A percentile compares a stretch with the other conserved stretches of the same genome.
phyloP scores from a whole-genome alignment of 495 filamentous ascomycete species.

The Xylona heveae region DNA sequence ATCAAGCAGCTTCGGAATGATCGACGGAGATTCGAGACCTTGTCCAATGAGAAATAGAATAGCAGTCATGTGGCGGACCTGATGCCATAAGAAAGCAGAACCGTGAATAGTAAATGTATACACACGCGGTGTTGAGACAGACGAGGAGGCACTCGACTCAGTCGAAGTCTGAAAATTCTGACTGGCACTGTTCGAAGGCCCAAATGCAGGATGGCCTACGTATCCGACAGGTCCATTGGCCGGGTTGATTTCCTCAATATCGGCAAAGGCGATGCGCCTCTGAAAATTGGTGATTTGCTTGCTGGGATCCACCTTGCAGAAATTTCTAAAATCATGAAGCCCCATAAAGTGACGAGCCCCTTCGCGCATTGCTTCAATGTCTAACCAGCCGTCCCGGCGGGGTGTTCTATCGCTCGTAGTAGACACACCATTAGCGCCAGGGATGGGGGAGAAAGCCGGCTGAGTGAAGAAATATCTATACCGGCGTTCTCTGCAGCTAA shows the following conservation, averaged over 20 bases:
- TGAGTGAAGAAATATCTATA: conserved; percentile 98
- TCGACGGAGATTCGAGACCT: conserved; percentile 51
- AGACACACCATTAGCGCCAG: conserved; percentile 17
- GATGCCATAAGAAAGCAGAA: conserved; percentile 94
- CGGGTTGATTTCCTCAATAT: conserved; percentile 45
- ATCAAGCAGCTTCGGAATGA: conserved; percentile 57
- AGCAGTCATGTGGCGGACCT: conserved; percentile 79
- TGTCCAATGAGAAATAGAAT: conserved; percentile 85
- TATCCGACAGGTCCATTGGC: conserved; percentile 22
- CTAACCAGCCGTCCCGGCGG: conserved; percentile 31
- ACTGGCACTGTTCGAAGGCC: neutral
- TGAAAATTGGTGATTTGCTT: conserved; percentile 74
- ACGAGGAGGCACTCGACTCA: neutral
- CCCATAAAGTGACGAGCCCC: conserved; percentile 66
- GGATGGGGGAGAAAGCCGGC: conserved; percentile 52
- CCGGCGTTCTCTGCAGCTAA: conserved; percentile 69
- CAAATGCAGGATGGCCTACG: conserved; percentile 7
- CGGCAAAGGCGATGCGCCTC: conserved; percentile 50
- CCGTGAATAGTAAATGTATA: conserved; percentile 76
- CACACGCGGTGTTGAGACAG: conserved; percentile 29
- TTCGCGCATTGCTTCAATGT: conserved; percentile 68
- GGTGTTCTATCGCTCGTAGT: conserved; percentile 11
- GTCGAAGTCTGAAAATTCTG: conserved; percentile 9
- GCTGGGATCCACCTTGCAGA: conserved; percentile 72
- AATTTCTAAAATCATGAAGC: conserved; percentile 85